These are phyloP conservation scores for Cytospora schulzeri DNA, from an alignment of 2,329 filamentous ascomycete species.

Conservation along the genomic window DNA sequence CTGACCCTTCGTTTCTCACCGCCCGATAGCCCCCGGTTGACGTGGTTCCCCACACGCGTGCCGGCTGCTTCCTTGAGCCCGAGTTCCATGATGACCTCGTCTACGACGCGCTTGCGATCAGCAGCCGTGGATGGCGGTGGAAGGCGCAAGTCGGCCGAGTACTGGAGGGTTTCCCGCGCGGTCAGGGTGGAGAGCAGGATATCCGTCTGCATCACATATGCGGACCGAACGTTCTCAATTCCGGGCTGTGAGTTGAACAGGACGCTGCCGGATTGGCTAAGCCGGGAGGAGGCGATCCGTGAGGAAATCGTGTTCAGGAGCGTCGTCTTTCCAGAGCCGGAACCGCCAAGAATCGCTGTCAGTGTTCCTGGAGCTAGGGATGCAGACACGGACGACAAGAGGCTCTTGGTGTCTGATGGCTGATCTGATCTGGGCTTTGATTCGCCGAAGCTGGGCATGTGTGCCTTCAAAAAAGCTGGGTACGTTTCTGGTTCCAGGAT, in stretches of 20 bases:
- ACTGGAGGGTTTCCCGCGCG: conserved; percentile 73
- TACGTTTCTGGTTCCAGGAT: conserved; percentile 53
- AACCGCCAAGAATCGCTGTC: conserved; percentile 75
- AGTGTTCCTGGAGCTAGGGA: conserved; percentile 66
- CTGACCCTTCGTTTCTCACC: conserved; percentile 77
- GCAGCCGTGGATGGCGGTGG: conserved; percentile 61
- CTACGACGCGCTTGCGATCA: conserved; percentile 66
- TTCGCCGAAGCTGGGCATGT: conserved; percentile 2
- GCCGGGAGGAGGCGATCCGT: conserved; percentile 59
- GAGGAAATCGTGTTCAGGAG: conserved; percentile 72
- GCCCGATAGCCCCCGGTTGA: conserved; percentile 75
- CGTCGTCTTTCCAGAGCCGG: conserved; percentile 73
- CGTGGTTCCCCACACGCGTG: conserved; percentile 70
- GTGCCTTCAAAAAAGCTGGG: conserved; percentile 40
- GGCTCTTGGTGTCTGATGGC: conserved; percentile 47
- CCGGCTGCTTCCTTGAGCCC: conserved; percentile 77
- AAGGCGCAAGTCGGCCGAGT: conserved; percentile 71
- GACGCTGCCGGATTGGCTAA: conserved; percentile 55
- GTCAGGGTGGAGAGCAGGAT: conserved; percentile 73
- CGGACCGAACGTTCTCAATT: conserved; percentile 52
- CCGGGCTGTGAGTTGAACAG: conserved; percentile 63
- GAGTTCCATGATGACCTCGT: conserved; percentile 75
- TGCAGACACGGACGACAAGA: conserved; percentile 66
- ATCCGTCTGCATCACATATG: conserved; percentile 77
- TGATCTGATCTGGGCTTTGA: conserved; percentile 36